Evolutionary conservation across 305 asterid species (phyloP), one percentile per base, ranked within the genome.

Genomic region (Plantago lanceolata): DNA sequence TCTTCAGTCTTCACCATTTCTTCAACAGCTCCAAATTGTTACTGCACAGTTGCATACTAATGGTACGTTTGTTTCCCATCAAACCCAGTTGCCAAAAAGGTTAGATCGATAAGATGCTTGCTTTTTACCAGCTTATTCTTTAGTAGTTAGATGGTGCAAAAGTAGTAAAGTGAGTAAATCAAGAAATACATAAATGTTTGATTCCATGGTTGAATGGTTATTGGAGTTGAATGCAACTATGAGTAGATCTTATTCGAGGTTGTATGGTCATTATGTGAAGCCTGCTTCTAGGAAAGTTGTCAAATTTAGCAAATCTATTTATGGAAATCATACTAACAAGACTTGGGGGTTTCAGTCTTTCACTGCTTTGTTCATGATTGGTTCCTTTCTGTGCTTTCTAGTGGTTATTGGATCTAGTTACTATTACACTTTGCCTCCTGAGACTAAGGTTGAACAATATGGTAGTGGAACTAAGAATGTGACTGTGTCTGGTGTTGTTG

Each of bases 381-480:
- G 86, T 56, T 81, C 93, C 12, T 66, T 91, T 40, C 29, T 85
- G 19, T 85, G 88, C 58, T 85, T 89, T 75, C 29, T 88, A 66
- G 67, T 76, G 19, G 95, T 88, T 17, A 64, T 85, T 72, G 84
- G 84, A 57, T 88, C 83, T 73, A 83, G 89, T 66, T 86, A 73
- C 72, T 74, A 83, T 54, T 89, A 57, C 73, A 63, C 71, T 68
- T 74, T 70, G 52, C 91, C 82, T 71, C 71, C 67, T 54, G 83
- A 76, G 53, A 70, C 81, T 9, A 64, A 55, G 5, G 76, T 78
- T 65, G 79, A 67, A 45, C 50, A 55, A 54, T 68, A 61, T 65
- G 68, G 68, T 28, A 68, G 57, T 54, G 37, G 37, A 33, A 57
- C 21, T 60, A 59, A 43, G 40, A 71, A 68, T 17, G 37, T 24